Percentiles rank a stretch among this genome's conserved stretches.
Evolutionary conservation across 2,329 filamentous ascomycete genomes (phyloP).

Genomic region (Nothopassalora personata): DNA sequence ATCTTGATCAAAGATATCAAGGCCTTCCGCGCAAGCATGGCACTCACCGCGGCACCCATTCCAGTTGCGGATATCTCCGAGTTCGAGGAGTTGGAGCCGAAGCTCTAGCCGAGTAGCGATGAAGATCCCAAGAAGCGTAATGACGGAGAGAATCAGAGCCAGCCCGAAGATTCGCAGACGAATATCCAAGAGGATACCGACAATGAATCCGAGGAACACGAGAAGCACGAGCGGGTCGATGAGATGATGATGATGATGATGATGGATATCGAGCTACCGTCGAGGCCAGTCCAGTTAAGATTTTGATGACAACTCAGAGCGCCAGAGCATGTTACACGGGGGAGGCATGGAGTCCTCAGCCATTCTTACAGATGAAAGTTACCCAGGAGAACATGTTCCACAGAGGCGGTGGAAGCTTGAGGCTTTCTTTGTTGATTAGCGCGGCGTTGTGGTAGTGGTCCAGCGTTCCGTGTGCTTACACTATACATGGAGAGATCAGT

Average conservation of each 20-base stretch:
- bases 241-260: too few species aligned
- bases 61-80: constrained; percentile 71
- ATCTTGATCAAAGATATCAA: constrained; percentile 70
- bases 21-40: constrained; percentile 70
- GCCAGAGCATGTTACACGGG: too few species aligned
- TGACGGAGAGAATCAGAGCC: not conserved
- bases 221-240: too few species aligned
- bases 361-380: not conserved
- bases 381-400: not conserved
- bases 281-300: too few species aligned
- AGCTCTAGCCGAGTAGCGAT: constrained; percentile 48
- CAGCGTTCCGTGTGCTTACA: not conserved
- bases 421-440: not conserved
- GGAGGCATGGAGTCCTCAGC: not conserved
- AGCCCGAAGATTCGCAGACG: too few species aligned
- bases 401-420: not conserved
- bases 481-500: not conserved
- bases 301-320: too few species aligned
- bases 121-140: not conserved
- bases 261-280: too few species aligned
- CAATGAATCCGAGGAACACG: too few species aligned
- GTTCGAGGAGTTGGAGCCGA: constrained; percentile 80
- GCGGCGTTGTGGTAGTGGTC: not conserved
- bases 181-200: too few species aligned
- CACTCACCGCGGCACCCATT: constrained; percentile 65